A percentile compares a stretch with the other conserved stretches of the same genome.
phyloP scores from a whole-genome alignment of 305 asterid genomes.

The Fraxinus sp. region DNA sequence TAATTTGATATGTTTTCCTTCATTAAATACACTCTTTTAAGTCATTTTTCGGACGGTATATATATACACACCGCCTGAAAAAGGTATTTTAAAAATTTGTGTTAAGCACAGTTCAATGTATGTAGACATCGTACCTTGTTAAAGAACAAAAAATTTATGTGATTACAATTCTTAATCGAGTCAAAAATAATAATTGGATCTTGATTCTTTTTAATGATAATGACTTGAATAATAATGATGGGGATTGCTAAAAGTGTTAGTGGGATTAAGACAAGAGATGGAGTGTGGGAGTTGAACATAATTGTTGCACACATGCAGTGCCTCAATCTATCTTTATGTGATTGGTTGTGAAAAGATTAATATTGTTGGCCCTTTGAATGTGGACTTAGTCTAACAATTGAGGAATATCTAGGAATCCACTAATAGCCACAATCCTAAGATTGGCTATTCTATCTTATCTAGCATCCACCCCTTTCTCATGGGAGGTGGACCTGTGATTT shows the following conservation, averaged over 20 bases:
- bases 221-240: constrained; percentile 33
- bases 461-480: neutral
- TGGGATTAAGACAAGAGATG: constrained; percentile 23
- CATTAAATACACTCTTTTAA: neutral
- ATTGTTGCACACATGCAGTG: constrained; percentile 6
- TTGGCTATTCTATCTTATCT: constrained; percentile 33
- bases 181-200: constrained; percentile 8
- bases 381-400: constrained; percentile 16
- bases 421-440: constrained; percentile 33
- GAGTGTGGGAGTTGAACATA: constrained; percentile 4
- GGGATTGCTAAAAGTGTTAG: constrained; percentile 26
- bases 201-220: constrained; percentile 23
- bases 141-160: neutral
- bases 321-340: neutral
- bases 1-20: neutral
- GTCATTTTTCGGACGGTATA: neutral
- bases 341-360: constrained; percentile 18
- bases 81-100: neutral
- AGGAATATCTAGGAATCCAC: constrained; percentile 30
- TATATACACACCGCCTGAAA: neutral
- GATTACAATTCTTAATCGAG: neutral
- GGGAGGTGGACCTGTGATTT: constrained; percentile 24
- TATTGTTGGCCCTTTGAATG: constrained; percentile 17
- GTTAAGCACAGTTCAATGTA: neutral
- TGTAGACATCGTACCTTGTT: neutral